These are phyloP conservation scores for Chaetomium cochliodes DNA, from an alignment of 495 filamentous ascomycete species.

Conservation along the genomic window DNA sequence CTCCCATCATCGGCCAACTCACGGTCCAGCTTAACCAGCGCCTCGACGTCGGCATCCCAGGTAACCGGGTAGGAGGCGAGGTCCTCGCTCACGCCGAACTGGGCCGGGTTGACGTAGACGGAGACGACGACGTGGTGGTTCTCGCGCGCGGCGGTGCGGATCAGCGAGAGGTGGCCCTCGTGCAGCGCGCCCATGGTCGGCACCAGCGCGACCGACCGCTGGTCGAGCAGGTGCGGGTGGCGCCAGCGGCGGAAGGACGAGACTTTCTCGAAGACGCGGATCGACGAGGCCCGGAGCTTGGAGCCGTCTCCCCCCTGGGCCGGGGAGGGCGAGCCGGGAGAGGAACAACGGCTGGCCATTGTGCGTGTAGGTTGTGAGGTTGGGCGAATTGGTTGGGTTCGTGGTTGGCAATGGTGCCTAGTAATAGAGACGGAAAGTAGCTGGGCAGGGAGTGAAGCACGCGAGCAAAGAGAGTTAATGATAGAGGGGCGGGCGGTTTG, in stretches of 20 bases:
- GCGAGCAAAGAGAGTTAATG: constrained; percentile 28
- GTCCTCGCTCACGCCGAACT: constrained; percentile 91
- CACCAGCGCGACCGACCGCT: constrained; percentile 78
- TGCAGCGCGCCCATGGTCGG: constrained; percentile 98
- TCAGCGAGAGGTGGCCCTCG: constrained; percentile 81
- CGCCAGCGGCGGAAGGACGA: constrained; percentile 69
- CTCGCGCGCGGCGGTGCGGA: constrained; percentile 79
- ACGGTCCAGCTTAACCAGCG: constrained; percentile 64
- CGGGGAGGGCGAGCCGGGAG: background rate
- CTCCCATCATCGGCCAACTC: constrained; percentile 60
- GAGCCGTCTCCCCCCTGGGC: background rate
- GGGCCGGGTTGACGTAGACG: constrained; percentile 94
- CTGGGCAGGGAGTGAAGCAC: constrained; percentile 21
- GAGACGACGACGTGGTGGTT: constrained; percentile 83
- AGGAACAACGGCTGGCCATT: constrained; percentile 33
- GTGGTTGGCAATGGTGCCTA: background rate
- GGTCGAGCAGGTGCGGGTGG: constrained; percentile 61
- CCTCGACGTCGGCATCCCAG: constrained; percentile 70
- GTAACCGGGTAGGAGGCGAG: constrained; percentile 86
- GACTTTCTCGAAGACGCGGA: constrained; percentile 75
- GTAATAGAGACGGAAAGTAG: background rate
- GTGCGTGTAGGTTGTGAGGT: constrained; percentile 27
- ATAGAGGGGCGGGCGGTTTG: constrained; percentile 30
- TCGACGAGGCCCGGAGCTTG: constrained; percentile 52
- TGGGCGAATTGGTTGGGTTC: background rate